Conservation (phyloP, 768 basidiomycete genomes). For the Xerocomellus intermedius region DNA sequence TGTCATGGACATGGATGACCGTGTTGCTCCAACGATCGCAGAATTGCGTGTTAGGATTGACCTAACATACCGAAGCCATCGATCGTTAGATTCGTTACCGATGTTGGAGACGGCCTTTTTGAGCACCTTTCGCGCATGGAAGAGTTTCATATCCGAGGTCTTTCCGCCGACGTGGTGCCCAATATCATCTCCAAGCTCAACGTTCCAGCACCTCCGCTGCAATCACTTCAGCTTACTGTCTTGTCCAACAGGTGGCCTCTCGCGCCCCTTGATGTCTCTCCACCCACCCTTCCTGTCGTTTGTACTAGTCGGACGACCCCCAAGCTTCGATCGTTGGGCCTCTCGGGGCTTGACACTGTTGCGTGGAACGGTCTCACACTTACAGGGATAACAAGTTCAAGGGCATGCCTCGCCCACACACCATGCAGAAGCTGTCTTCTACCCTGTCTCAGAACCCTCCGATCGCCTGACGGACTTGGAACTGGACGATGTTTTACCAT, state of each 20-base stretch:
- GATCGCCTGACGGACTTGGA: not conserved
- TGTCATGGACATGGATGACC: not conserved
- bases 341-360: not conserved
- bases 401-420: not conserved
- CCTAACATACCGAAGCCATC: not conserved
- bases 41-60: not conserved
- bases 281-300: not conserved
- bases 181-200: not conserved
- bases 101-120: not conserved
- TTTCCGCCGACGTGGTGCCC: not conserved
- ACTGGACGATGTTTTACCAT: not conserved
- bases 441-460: not conserved
- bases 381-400: not conserved
- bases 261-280: not conserved
- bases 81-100: not conserved
- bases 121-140: not conserved
- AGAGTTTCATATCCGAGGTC: slow-evolving; percentile 1
- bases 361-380: not conserved
- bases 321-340: not conserved
- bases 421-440: not conserved
- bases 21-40: slow-evolving; percentile 2
- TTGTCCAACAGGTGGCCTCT: not conserved
- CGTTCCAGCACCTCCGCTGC: not conserved
- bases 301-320: not conserved
- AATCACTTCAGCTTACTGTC: not conserved